These are phyloP conservation scores for Tolypocladium pustulatum DNA, from an alignment of 2,329 filamentous ascomycete genomes.

Conservation along the genomic window DNA sequence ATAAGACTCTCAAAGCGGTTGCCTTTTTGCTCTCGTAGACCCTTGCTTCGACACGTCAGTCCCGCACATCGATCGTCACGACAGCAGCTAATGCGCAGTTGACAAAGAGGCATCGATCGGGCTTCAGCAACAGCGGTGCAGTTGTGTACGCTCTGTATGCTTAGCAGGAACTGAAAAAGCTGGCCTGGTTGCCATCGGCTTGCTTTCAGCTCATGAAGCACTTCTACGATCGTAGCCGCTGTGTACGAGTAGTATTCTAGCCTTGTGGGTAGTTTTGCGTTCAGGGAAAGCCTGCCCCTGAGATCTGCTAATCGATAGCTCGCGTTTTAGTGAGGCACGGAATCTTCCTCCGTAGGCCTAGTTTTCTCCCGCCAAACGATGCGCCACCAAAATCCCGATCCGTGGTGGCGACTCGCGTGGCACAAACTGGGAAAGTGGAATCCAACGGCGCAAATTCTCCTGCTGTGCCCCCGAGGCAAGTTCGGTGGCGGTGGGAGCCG, in stretches of 20 bases:
- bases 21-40: not conserved
- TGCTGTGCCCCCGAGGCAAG: not conserved
- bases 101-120: not conserved
- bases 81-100: not conserved
- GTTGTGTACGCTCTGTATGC: too few species aligned
- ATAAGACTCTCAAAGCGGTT: not conserved
- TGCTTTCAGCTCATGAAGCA: too few species aligned
- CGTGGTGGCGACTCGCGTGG: not conserved
- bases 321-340: not conserved
- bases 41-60: not conserved
- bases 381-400: not conserved
- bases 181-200: too few species aligned
- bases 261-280: too few species aligned
- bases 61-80: not conserved
- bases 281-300: not conserved
- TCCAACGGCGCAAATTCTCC: not conserved
- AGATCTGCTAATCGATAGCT: not conserved
- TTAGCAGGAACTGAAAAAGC: too few species aligned
- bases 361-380: not conserved
- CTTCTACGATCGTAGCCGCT: too few species aligned
- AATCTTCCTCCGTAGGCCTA: too few species aligned
- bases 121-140: not conserved
- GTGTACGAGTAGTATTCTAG: too few species aligned
- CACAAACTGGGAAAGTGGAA: not conserved
- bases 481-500: not conserved